Percentiles rank a stretch among this genome's conserved stretches.
Evolutionary conservation across 148 eudicot genomes (phyloP).

Genomic region (Cornus controversa): DNA sequence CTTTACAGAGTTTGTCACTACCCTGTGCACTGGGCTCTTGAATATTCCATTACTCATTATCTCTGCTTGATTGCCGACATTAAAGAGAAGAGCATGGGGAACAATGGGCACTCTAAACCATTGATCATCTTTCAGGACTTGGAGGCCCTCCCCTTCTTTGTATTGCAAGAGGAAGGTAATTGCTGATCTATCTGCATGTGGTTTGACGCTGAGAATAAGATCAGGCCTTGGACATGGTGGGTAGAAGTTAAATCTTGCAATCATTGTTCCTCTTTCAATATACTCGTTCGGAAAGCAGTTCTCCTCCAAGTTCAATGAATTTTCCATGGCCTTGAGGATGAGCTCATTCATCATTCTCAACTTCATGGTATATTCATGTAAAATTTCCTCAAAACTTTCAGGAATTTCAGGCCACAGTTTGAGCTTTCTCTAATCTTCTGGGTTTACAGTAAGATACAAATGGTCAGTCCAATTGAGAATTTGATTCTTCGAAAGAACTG

Average conservation of each 20-base stretch:
- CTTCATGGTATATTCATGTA: slow-evolving; percentile 31
- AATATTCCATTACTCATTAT: slow-evolving; percentile 57
- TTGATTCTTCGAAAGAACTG: slow-evolving; percentile 12
- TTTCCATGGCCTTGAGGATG: slow-evolving; percentile 40
- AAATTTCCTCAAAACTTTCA: slow-evolving; percentile 4
- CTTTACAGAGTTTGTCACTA: slow-evolving; percentile 34
- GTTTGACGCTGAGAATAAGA: slow-evolving; percentile 38
- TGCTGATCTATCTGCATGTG: slow-evolving; percentile 54
- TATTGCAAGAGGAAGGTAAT: slow-evolving; percentile 45
- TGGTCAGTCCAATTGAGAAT: slow-evolving; percentile 40
- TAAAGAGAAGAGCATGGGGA: slow-evolving; percentile 45
- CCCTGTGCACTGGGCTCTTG: slow-evolving; percentile 60
- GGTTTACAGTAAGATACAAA: slow-evolving; percentile 28
- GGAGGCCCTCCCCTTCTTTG: slow-evolving; percentile 51
- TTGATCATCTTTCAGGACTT: slow-evolving; percentile 40
- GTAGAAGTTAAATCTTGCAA: slow-evolving; percentile 41
- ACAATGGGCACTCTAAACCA: slow-evolving; percentile 53
- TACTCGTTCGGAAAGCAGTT: slow-evolving; percentile 24
- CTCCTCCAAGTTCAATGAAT: slow-evolving; percentile 37
- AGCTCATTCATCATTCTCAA: slow-evolving; percentile 12
- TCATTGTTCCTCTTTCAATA: slow-evolving; percentile 22
- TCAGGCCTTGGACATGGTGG: slow-evolving; percentile 54
- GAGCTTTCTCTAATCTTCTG: slow-evolving; percentile 28
- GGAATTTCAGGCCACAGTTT: slow-evolving; percentile 33
- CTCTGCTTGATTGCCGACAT: slow-evolving; percentile 57